Evolutionary conservation across 495 filamentous ascomycete species (phyloP).

Genomic region (Penicillium bialowiezense): DNA sequence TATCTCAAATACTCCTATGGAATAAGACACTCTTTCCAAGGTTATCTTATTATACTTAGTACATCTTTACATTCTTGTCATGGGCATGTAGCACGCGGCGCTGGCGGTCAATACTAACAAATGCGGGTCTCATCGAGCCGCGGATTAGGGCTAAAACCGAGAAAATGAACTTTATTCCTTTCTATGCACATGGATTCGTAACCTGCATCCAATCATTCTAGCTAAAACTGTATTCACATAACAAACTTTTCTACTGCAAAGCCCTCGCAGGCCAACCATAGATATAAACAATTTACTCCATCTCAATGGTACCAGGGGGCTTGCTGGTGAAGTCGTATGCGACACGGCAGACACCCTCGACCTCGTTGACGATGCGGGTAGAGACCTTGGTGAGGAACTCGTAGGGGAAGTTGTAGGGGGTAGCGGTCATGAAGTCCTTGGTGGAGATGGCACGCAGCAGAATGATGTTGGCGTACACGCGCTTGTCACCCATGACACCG

Average conservation of each 20-base stretch:
- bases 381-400: conserved; percentile 68
- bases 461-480: conserved; percentile 57
- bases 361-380: conserved; percentile 79
- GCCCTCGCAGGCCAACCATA: not conserved
- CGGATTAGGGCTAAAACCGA: no score
- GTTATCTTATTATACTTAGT: no score
- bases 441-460: conserved; percentile 72
- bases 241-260: conserved; percentile 3
- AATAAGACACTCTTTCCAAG: no score
- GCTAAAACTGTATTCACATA: conserved; percentile 2
- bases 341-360: conserved; percentile 66
- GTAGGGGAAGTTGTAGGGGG: conserved; percentile 62
- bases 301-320: conserved; percentile 76
- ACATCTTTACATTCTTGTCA: no score
- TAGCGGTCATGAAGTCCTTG: conserved; percentile 82
- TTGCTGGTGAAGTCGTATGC: conserved; percentile 71
- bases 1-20: no score
- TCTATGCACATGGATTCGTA: conserved; percentile 5
- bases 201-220: conserved; percentile 4
- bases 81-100: no score
- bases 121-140: no score
- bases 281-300: conserved; percentile 51
- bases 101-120: no score
- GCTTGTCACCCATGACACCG: conserved; percentile 76
- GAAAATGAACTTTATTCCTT: conserved; percentile 3